These are phyloP conservation scores for Zea luxurians DNA, from an alignment of 176 grass and related monocot species.

Conservation along the genomic window DNA sequence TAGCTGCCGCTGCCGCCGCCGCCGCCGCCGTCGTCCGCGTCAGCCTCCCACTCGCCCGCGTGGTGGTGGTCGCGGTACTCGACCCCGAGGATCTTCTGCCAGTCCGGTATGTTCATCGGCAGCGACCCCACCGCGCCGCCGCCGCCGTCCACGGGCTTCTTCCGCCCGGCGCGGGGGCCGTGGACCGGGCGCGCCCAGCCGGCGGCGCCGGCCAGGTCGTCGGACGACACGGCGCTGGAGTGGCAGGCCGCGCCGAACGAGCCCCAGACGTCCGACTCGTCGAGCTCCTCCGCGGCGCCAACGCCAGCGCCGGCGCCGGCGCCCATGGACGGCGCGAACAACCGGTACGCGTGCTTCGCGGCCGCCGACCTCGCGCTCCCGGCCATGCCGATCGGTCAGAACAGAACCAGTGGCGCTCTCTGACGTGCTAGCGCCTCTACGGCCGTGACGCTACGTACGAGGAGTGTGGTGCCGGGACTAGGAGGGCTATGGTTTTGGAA, in stretches of 20 bases:
- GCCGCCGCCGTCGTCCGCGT: slow-evolving; percentile 34
- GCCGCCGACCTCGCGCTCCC: slow-evolving; percentile 51
- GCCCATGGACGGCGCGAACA: slow-evolving; percentile 57
- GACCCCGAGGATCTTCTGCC: slow-evolving; percentile 79
- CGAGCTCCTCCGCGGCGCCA: slow-evolving; percentile 58
- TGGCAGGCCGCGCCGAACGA: slow-evolving; percentile 18
- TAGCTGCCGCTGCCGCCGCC: background rate
- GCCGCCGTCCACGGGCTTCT: slow-evolving; percentile 24
- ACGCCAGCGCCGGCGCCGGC: background rate
- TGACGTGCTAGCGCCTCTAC: background rate
- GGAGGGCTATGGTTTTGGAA: slow-evolving; percentile 42
- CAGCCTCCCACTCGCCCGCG: slow-evolving; percentile 38
- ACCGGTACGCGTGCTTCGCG: slow-evolving; percentile 63
- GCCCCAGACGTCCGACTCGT: slow-evolving; percentile 82
- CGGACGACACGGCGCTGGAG: background rate
- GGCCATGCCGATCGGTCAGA: slow-evolving; percentile 35
- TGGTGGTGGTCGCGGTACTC: slow-evolving; percentile 49
- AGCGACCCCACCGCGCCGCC: slow-evolving; percentile 44
- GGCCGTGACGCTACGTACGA: slow-evolving; percentile 9
- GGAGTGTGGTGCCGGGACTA: background rate
- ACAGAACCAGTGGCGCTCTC: background rate
- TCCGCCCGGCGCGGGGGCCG: slow-evolving; percentile 22
- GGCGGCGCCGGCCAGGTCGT: background rate
- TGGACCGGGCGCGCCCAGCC: slow-evolving; percentile 23
- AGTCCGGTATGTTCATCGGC: slow-evolving; percentile 86